Evolutionary conservation across 202 grass and related monocot species (phyloP), one percentile per base, ranked within the genome.

Genomic region (Musa balbisiana): DNA sequence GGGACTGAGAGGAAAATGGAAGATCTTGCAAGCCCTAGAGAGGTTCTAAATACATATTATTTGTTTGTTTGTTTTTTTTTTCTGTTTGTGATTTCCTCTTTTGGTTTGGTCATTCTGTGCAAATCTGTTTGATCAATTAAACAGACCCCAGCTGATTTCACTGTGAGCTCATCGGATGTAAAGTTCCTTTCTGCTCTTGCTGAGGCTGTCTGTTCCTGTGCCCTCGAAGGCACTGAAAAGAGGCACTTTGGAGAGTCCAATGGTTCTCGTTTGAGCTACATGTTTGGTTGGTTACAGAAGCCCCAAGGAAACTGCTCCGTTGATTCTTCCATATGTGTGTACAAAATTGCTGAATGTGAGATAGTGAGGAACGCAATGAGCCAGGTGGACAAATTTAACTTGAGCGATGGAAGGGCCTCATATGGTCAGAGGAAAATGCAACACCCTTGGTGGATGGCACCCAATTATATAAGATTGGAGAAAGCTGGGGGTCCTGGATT

Each of bases 151-250:
- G 17, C 56, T 9, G 60, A 91, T 76, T 87, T 86, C 50, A 79
- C 51, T 58, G 74, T 91, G 24, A 89, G 62, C 49, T 97, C 93
- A 55, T 91, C 93, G 73, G 86, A 97, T 86, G 82, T 26, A 73
- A 87, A 83, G 52, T 62, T 97, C 71, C 76, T 97, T n/a, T 87
- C 88, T 60, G 59, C 79, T 71, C 90, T 97, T 25, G 86, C 93
- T 29, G 90, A 97, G 87, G 87, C 86, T 70, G 77, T 97, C 72
- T 93, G 89, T 84, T 79, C 83, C 66, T 89, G 81, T 73, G 68
- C 71, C 27, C 78, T 86, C 49, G 84, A 86, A 53, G 83, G 87
- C 71, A 73, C 67, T 51, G 79, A 73, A 72, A 84, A 67, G 12
- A 78, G 53, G 85, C 77, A 84, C 23, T 25, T 83, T 2, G 70